Evolutionary conservation across 306 rosid genomes (phyloP).

Genomic region (Dicorynia guianensis): DNA sequence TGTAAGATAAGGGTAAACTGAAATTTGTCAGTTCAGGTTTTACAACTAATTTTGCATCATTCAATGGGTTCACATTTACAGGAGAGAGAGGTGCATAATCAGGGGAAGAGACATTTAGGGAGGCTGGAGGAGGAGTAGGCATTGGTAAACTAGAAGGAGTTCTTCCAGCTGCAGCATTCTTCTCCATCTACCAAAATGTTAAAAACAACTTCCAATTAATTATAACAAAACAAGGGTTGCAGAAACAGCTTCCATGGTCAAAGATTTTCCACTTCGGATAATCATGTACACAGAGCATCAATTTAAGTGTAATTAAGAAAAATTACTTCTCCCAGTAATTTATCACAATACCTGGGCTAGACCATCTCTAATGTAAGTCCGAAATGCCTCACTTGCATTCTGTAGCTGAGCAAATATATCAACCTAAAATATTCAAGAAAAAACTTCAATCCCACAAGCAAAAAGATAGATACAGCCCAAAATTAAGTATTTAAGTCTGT

Average conservation of each 20-base stretch:
- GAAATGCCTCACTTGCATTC: slow-evolving; percentile 99
- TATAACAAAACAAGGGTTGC: background rate
- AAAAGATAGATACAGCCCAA: background rate
- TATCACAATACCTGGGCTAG: slow-evolving; percentile 77
- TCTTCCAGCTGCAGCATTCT: slow-evolving; percentile 99
- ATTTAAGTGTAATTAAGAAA: slow-evolving; percentile 20
- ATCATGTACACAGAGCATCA: background rate
- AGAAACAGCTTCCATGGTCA: background rate
- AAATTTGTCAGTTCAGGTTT: slow-evolving; percentile 86
- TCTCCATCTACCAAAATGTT: slow-evolving; percentile 81
- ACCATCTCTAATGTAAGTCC: slow-evolving; percentile 97
- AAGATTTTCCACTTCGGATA: slow-evolving; percentile 14
- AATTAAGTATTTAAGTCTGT: too few relatives aligned
- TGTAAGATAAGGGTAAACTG: slow-evolving; percentile 74
- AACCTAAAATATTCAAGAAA: slow-evolving; percentile 58
- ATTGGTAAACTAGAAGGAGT: slow-evolving; percentile 92
- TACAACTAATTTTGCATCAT: slow-evolving; percentile 68
- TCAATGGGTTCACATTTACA: slow-evolving; percentile 77
- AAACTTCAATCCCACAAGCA: slow-evolving; percentile 33
- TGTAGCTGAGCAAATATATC: slow-evolving; percentile 97
- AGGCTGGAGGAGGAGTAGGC: slow-evolving; percentile 96
- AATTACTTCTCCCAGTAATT: slow-evolving; percentile 13
- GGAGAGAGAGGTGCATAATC: slow-evolving; percentile 91
- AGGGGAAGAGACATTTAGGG: slow-evolving; percentile 78
- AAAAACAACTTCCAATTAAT: slow-evolving; percentile 26